phyloP scores from a whole-genome alignment of 441 rosid species.

The Hura crepitans region DNA sequence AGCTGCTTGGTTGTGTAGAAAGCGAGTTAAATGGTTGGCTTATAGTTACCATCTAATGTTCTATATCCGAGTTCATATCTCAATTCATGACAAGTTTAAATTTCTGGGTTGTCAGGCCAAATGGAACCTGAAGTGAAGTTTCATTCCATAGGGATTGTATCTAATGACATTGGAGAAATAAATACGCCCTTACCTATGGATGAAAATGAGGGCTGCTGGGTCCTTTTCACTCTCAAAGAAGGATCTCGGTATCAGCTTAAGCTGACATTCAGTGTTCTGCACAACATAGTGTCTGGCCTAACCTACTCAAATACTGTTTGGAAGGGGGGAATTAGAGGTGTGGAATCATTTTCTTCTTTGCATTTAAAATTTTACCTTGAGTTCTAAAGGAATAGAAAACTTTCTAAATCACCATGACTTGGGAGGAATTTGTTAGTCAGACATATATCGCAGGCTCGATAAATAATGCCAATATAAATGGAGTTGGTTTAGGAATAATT shows the following conservation, averaged over 20 bases:
- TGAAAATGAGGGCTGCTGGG: constrained; percentile 24
- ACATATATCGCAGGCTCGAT: background rate
- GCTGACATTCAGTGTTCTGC: constrained; percentile 52
- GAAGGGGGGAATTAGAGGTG: constrained; percentile 74
- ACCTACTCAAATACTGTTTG: constrained; percentile 72
- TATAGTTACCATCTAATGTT: background rate
- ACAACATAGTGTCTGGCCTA: constrained; percentile 87
- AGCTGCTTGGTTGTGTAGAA: constrained; percentile 51
- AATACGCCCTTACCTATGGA: constrained; percentile 38
- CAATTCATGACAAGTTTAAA: background rate
- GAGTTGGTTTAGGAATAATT: background rate
- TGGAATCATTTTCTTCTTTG: constrained; percentile 12
- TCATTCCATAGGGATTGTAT: constrained; percentile 47
- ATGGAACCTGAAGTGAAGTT: constrained; percentile 57
- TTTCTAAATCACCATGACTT: background rate
- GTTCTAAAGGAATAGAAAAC: background rate
- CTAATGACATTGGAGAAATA: constrained; percentile 41
- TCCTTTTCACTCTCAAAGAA: constrained; percentile 43
- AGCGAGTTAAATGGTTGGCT: constrained; percentile 41
- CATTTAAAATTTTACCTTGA: background rate
- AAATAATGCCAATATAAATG: background rate
- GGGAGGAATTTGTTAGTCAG: background rate
- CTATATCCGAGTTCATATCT: background rate
- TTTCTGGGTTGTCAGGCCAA: constrained; percentile 32
- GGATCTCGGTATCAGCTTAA: constrained; percentile 50